Evolutionary conservation across 768 basidiomycete genomes (phyloP), one percentile per base, ranked within the genome.

Genomic region (Boletus fagicola): DNA sequence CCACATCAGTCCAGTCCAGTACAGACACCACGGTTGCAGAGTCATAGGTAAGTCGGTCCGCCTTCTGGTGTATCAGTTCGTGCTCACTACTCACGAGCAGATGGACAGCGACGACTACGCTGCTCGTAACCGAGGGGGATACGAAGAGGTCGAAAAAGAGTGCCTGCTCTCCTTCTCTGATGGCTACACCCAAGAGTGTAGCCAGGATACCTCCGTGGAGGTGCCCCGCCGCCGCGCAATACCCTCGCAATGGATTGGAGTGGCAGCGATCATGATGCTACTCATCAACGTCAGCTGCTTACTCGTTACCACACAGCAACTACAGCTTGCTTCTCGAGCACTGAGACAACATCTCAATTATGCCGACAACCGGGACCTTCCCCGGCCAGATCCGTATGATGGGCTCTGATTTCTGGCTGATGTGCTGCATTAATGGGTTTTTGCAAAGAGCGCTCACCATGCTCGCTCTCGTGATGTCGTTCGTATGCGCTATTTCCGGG

Each of bases 341-440:
- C 43, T 68, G 43, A 60, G 52, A 44, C 61, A 66, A 33, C 40
- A 65, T 33, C 50, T 68, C 46, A 58, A 42, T 26, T 62, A 60
- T 44, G 42, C 61, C 1, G 69, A 71, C 35, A 68, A 70, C 13
- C 60, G 68, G 20, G 47, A 62, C 40, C 60, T 71, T 22, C 66
- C 69, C 49, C 68, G 66, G 22, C 69, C 71, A 18, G 62, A 71
- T 50, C 68, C 58, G 12, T 72, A 71, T 49, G 66, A 72, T 49
- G 69, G 69, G 44, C 61, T 72, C 46, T 70, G 49, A 70, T 53
- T 11, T 46, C 18, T 18, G 28, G 28, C 15, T n/a, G 18, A 46
- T 13, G 7, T 0, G 11, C 11, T 22, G 5, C 5, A 8, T 44
- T 24, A 39, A 39, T n/a, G 12, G 5, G 42, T 3, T 13, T 6